Evolutionary conservation across 1,139 yeast genomes (phyloP).

Genomic region (Pichia inconspicua): DNA sequence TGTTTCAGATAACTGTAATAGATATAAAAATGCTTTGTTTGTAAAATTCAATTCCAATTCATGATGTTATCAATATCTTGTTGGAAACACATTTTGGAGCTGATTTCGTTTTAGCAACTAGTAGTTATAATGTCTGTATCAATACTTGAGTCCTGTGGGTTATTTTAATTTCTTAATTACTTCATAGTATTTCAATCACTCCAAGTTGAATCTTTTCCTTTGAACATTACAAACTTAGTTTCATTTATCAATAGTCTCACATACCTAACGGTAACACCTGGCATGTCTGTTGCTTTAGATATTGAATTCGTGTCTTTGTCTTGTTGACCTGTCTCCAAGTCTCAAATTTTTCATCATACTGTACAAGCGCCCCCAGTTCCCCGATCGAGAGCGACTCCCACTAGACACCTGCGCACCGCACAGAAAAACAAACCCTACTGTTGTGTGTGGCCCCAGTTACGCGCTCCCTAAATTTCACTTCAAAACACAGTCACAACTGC

Average conservation of each 20-base stretch:
- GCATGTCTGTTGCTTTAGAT: conserved; percentile 45
- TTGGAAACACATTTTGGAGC: no score
- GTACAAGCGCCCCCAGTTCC: background rate
- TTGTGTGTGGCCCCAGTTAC: background rate
- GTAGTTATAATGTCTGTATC: no score
- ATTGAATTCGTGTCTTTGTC: background rate
- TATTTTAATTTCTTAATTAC: no score
- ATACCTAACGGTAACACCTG: conserved; percentile 98
- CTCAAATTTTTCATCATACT: background rate
- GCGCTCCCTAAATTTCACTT: no score
- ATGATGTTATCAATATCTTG: no score
- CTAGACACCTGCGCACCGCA: conserved; percentile 1
- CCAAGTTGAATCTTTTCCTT: background rate
- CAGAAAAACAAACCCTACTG: background rate
- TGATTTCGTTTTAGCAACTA: no score
- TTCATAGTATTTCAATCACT: no score
- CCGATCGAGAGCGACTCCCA: background rate
- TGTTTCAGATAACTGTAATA: background rate
- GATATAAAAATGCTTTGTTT: background rate
- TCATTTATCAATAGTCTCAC: conserved; percentile 29
- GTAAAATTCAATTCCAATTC: background rate
- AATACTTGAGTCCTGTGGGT: no score
- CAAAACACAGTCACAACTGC: conserved; percentile 2
- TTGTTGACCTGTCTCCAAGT: background rate
- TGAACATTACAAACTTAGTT: background rate